phyloP scores from a whole-genome alignment of 2,329 filamentous ascomycete genomes.

The Xylariaceae sp. region DNA sequence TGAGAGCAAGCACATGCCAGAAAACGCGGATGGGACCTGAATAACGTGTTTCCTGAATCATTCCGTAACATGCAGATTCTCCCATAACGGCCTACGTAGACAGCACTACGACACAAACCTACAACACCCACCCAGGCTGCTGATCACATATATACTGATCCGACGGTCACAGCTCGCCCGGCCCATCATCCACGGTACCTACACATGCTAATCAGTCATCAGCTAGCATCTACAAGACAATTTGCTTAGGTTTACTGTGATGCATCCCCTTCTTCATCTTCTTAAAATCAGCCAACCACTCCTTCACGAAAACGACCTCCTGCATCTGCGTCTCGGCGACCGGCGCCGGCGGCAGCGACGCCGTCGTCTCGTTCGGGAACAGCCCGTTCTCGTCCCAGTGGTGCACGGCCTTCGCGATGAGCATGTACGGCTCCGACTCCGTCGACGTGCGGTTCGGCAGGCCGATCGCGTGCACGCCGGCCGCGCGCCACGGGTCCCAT shows the following conservation, averaged over 20 bases:
- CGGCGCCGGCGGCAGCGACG: conserved; percentile 51
- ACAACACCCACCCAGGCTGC: not conserved
- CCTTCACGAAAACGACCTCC: conserved; percentile 57
- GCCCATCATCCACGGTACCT: conserved; percentile 14
- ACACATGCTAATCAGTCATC: conserved; percentile 10
- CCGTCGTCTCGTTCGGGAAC: conserved; percentile 56
- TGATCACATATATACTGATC: not conserved
- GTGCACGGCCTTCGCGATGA: conserved; percentile 66
- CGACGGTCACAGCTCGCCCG: conserved; percentile 10
- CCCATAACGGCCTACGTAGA: too few relatives aligned
- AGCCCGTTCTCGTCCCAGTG: conserved; percentile 74
- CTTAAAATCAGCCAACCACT: conserved; percentile 61
- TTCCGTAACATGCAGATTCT: conserved; percentile 3
- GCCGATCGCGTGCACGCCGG: conserved; percentile 63
- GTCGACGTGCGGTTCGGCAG: conserved; percentile 55
- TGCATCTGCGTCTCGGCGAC: conserved; percentile 55
- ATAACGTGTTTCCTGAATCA: conserved; percentile 1
- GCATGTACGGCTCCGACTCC: conserved; percentile 61
- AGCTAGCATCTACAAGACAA: conserved; percentile 11
- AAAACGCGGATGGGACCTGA: conserved; percentile 12
- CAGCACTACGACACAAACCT: too few relatives aligned
- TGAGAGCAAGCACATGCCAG: conserved; percentile 17
- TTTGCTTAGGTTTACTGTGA: not conserved
- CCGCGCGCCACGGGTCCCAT: conserved; percentile 73
- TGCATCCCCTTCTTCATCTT: conserved; percentile 6